A percentile compares a stretch with the other conserved stretches of the same genome.
phyloP scores from a whole-genome alignment of 2,329 filamentous ascomycete genomes.

The Diplodia sapinea region DNA sequence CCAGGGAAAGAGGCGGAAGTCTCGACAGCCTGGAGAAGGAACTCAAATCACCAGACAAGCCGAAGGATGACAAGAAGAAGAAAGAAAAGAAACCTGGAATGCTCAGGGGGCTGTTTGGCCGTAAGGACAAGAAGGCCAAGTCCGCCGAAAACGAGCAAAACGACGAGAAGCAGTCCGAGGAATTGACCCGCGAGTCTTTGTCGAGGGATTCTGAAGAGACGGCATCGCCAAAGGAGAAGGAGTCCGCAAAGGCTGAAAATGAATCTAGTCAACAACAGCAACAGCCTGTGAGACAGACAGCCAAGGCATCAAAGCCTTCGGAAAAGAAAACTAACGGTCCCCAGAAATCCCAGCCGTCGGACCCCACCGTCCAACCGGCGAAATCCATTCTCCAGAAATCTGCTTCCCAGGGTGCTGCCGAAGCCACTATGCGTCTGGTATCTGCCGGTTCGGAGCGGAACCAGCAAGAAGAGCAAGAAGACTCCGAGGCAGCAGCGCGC shows the following conservation, averaged over 20 bases:
- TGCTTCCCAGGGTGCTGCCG: conserved; percentile 39
- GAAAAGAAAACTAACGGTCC: conserved; percentile 28
- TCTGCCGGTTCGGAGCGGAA: conserved; percentile 11
- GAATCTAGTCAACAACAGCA: conserved; percentile 33
- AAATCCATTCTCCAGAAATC: conserved; percentile 36
- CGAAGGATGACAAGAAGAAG: conserved; percentile 75
- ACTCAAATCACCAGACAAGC: conserved; percentile 64
- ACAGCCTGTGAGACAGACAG: conserved; percentile 41
- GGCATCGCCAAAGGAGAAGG: conserved; percentile 27
- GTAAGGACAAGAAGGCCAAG: conserved; percentile 66
- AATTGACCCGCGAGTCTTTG: conserved; percentile 44
- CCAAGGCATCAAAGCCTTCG: conserved; percentile 38
- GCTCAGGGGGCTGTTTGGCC: conserved; percentile 72
- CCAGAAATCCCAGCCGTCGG: conserved; percentile 21
- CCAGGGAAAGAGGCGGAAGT: conserved; percentile 64
- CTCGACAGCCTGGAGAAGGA: conserved; percentile 78
- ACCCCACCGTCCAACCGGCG: conserved; percentile 15
- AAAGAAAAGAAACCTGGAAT: conserved; percentile 74
- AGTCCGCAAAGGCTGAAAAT: conserved; percentile 40
- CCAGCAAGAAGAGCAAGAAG: background rate
- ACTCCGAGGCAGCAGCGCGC: conserved; percentile 1
- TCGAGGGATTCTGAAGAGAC: conserved; percentile 30
- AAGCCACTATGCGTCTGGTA: conserved; percentile 31
- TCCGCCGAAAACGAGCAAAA: conserved; percentile 44
- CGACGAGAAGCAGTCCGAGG: conserved; percentile 55